Base-by-base conservation (phyloP, 2,329 filamentous ascomycete genomes). In the Fusarium sororula region DNA sequence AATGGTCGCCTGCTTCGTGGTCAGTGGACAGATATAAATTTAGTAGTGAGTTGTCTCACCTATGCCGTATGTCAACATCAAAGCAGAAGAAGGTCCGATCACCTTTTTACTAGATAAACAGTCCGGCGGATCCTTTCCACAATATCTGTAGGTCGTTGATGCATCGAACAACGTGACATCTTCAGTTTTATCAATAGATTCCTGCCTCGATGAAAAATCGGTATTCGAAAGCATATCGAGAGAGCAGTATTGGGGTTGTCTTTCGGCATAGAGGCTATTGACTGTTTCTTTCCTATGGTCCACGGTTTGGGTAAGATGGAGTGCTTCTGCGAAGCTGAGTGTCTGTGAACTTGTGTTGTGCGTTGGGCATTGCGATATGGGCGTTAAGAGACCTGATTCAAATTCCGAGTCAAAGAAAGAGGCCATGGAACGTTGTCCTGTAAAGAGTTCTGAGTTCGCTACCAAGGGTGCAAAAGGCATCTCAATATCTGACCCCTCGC, bases 121-220 rank as follows among this genome's bases (percentile, higher is more conserved):
- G 18, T 28, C 18, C 0, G 8, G 7, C 6, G 13, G 1, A 5
- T 14, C n/a, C 9, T 11, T 13, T 15, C 20, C 32, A 11, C 6
- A 12, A 12, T 5, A 17, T 1, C 13, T 12, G 7, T 4, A 26
- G 18, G 32, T 17, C 0, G 17, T 7, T 12, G 50, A 6, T 26
- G 13, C 32, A 54, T 22, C 3, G 0, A 37, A 17, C 0, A 3
- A 26, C 3, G 24, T 2, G 13, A 17, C 0, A 6, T 7, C 10
- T 7, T 38, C 7, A 5, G 18, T 9, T 38, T 22, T 6, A 18
- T n/a, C 14, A 15, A 22, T 1, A 22, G 10, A 1, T 9, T 2
- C 20, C 3, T 28, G 35, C 6, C 14, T 6, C 0, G 4, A 10
- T 13, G 20, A 0, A 0, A 26, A 3, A 3, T 7, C 1, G 4